Conservation (phyloP, 208 protist species). For the Acanthamoeba culbertsoni region DNA sequence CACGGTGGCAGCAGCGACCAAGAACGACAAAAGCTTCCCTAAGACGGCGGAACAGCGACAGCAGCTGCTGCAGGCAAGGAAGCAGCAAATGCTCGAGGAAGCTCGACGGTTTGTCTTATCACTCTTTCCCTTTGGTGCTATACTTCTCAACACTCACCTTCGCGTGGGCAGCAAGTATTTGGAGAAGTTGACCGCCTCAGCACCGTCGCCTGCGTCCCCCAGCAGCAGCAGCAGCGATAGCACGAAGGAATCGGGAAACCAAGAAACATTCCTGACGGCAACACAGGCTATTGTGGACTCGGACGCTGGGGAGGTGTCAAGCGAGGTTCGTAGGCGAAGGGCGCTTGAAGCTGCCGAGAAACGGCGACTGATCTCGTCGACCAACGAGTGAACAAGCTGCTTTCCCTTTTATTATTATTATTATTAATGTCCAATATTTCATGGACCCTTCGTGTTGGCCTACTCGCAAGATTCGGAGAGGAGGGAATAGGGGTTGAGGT, state of each 20-base stretch:
- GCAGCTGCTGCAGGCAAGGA: not conserved
- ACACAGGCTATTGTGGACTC: not conserved
- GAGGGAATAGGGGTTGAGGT: not conserved
- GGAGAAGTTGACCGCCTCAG: not conserved
- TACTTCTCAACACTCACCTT: not conserved
- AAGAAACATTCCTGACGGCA: not conserved
- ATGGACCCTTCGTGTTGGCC: not conserved
- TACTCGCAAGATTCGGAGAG: not conserved
- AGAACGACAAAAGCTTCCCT: not conserved
- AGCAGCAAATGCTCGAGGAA: conserved; percentile 32
- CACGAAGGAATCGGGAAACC: too few species aligned
- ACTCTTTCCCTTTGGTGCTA: not conserved
- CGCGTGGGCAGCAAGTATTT: not conserved
- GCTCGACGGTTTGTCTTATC: not conserved
- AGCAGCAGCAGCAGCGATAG: not conserved
- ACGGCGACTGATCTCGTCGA: not conserved
- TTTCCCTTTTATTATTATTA: not conserved
- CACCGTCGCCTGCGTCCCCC: not conserved
- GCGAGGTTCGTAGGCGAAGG: not conserved
- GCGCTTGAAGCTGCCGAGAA: not conserved
- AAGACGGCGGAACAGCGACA: not conserved
- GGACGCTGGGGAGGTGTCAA: not conserved
- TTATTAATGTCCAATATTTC: not conserved
- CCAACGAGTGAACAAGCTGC: not conserved
- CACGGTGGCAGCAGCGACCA: not conserved